These are phyloP conservation scores for Fusarium avenaceum DNA, from an alignment of 2,329 filamentous ascomycete genomes.

Conservation along the genomic window DNA sequence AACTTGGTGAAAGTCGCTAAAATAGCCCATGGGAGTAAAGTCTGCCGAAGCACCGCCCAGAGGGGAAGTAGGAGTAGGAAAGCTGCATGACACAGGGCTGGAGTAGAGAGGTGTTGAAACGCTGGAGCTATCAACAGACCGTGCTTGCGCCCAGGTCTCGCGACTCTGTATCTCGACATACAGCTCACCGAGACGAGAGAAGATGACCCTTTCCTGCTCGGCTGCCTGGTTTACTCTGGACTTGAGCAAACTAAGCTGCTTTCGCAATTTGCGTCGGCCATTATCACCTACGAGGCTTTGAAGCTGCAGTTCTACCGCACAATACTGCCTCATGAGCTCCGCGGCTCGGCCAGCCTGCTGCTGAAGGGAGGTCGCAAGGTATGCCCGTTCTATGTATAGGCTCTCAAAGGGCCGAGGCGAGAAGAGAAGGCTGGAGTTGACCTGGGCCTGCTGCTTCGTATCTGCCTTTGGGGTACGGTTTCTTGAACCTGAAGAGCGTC, in stretches of 20 bases:
- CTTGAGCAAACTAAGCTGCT: constrained; percentile 58
- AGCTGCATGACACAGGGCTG: constrained; percentile 28
- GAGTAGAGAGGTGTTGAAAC: constrained; percentile 27
- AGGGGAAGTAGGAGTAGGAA: constrained; percentile 40
- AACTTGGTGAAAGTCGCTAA: constrained; percentile 18
- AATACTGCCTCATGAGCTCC: constrained; percentile 57
- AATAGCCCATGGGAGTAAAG: constrained; percentile 52
- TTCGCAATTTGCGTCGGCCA: constrained; percentile 54
- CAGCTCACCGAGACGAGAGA: constrained; percentile 63
- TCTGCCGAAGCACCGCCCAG: constrained; percentile 50
- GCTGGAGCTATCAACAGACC: constrained; percentile 24
- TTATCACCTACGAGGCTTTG: constrained; percentile 43
- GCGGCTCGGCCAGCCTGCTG: constrained; percentile 56
- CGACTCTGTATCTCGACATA: constrained; percentile 63
- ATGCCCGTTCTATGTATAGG: constrained; percentile 62
- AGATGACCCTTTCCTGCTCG: constrained; percentile 62
- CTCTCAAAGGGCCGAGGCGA: constrained; percentile 58
- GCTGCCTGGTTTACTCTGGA: constrained; percentile 60
- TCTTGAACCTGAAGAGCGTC: constrained; percentile 30
- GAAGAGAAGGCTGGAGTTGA: constrained; percentile 46
- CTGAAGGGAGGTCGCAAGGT: constrained; percentile 60
- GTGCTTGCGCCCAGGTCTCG: constrained; percentile 54
- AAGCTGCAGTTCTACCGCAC: constrained; percentile 54
- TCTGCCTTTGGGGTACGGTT: constrained; percentile 9
- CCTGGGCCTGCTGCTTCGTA: constrained; percentile 10